Evolutionary conservation across 1,284 basidiomycete genomes (phyloP).

Genomic region (Cryptococcus deneoformans): DNA sequence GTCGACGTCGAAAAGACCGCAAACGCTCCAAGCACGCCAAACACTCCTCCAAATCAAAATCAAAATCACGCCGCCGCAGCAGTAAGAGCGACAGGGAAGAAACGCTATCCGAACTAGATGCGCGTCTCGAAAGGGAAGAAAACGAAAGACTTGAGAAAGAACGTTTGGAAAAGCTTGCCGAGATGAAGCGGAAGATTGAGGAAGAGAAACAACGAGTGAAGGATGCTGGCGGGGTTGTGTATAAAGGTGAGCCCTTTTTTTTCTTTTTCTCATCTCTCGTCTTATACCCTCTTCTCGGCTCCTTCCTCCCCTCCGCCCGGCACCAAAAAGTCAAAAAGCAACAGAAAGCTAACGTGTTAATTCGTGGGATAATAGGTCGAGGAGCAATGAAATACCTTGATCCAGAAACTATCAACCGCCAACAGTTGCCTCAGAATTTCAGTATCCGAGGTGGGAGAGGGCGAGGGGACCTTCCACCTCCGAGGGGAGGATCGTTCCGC

Average conservation of each 20-base stretch:
- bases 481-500: background rate
- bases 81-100: slow-evolving; percentile 24
- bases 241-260: slow-evolving; percentile 36
- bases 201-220: slow-evolving; percentile 27
- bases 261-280: too few relatives aligned
- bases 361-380: slow-evolving; percentile 29
- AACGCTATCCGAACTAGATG: slow-evolving; percentile 48
- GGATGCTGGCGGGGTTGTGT: slow-evolving; percentile 40
- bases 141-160: slow-evolving; percentile 42
- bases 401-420: slow-evolving; percentile 31
- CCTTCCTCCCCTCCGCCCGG: too few relatives aligned
- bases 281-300: too few relatives aligned
- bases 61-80: background rate
- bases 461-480: background rate
- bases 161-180: slow-evolving; percentile 27
- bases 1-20: slow-evolving; percentile 17
- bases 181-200: slow-evolving; percentile 36
- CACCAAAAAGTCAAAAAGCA: background rate
- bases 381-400: slow-evolving; percentile 49
- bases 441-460: background rate
- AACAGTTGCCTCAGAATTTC: slow-evolving; percentile 2
- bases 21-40: slow-evolving; percentile 17
- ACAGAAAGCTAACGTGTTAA: background rate
- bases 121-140: slow-evolving; percentile 49
- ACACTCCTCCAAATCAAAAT: slow-evolving; percentile 2